Conservation (phyloP, 1,284 basidiomycete species). For the Amylostereum chailletii region DNA sequence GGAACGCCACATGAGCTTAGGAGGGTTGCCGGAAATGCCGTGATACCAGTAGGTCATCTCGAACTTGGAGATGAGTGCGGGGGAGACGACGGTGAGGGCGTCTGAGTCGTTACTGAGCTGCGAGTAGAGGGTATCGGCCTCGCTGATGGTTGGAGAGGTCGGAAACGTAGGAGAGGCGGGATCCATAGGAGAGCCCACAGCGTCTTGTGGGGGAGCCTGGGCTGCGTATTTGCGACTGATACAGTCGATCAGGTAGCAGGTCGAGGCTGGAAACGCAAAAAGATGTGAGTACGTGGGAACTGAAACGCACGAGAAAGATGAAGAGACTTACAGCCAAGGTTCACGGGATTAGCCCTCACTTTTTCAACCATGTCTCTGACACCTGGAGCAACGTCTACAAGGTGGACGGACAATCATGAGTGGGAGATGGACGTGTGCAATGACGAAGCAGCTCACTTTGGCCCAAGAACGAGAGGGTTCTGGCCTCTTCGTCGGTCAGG, state of each 20-base stretch:
- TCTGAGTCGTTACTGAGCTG: constrained; percentile 12
- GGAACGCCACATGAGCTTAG: constrained; percentile 27
- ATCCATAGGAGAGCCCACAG: constrained; percentile 8
- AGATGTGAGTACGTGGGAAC: constrained; percentile 12
- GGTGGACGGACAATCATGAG: constrained; percentile 20
- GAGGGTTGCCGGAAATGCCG: constrained; percentile 26
- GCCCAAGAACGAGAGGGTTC: constrained; percentile 21
- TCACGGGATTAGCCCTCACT: constrained; percentile 18
- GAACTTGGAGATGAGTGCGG: constrained; percentile 19
- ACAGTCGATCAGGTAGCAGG: constrained; percentile 23
- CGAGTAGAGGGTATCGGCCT: constrained; percentile 17
- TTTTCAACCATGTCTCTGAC: constrained; percentile 18
- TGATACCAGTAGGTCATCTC: constrained; percentile 22
- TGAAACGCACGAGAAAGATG: constrained; percentile 18
- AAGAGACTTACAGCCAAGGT: constrained; percentile 21
- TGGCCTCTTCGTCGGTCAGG: constrained; percentile 22
- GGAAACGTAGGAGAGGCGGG: constrained; percentile 4
- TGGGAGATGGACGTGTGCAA: constrained; percentile 21
- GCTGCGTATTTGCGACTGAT: constrained; percentile 14
- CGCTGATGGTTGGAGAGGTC: constrained; percentile 17
- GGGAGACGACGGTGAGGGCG: constrained; percentile 15
- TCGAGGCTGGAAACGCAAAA: constrained; percentile 19
- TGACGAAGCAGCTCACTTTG: constrained; percentile 21
- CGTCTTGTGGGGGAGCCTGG: constrained; percentile 12
- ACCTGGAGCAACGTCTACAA: constrained; percentile 22